These are phyloP conservation scores for Monosporascus sp. DNA, from an alignment of 2,329 filamentous ascomycete species.

Conservation along the genomic window DNA sequence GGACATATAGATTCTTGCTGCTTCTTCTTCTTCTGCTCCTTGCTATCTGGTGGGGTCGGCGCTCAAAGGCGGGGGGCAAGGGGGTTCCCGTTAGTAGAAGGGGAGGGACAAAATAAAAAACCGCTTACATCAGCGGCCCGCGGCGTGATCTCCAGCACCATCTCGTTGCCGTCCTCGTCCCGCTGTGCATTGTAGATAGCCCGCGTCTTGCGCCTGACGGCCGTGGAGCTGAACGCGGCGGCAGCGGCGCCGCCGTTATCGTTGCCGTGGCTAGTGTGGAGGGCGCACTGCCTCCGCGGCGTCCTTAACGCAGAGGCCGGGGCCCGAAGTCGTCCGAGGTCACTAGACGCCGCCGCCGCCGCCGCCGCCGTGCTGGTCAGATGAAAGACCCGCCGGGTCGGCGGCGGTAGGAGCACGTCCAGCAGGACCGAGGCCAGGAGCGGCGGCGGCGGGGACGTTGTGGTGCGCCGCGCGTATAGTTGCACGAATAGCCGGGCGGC, in stretches of 20 bases:
- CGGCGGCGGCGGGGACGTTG: constrained; percentile 12
- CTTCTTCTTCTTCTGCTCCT: too few relatives aligned
- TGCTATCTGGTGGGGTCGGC: neutral
- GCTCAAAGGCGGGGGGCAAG: too few relatives aligned
- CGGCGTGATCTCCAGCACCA: constrained; percentile 77
- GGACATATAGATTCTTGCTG: neutral
- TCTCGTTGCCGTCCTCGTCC: constrained; percentile 79
- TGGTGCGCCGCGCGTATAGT: constrained; percentile 17
- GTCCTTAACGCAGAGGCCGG: too few relatives aligned
- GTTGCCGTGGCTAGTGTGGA: neutral
- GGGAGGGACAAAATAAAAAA: neutral
- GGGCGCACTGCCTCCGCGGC: too few relatives aligned
- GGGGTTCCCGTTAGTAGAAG: neutral
- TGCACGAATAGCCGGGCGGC: constrained; percentile 28
- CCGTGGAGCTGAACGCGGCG: constrained; percentile 33
- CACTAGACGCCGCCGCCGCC: constrained; percentile 6
- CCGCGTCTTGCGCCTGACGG: constrained; percentile 35
- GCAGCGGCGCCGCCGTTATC: neutral
- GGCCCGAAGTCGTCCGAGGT: neutral
- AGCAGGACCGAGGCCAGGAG: constrained; percentile 25
- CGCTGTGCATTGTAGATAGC: constrained; percentile 65
- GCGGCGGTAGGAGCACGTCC: constrained; percentile 27
- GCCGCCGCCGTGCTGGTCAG: constrained; percentile 25
- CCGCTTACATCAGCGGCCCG: constrained; percentile 68
- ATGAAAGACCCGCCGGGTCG: constrained; percentile 13